phyloP scores from a whole-genome alignment of 768 basidiomycete genomes.

The Naematelia encephala region DNA sequence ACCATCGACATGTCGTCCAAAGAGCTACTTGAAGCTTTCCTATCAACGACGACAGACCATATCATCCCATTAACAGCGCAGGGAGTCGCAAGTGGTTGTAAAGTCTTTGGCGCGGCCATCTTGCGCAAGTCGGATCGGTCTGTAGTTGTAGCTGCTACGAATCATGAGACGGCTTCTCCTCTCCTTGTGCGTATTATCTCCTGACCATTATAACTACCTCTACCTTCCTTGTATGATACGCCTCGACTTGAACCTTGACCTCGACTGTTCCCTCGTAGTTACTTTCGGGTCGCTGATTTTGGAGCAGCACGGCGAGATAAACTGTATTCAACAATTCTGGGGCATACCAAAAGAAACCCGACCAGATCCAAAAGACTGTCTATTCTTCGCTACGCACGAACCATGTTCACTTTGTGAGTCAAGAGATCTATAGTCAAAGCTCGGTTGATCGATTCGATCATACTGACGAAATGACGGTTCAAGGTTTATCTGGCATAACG shows the following conservation, averaged over 20 bases:
- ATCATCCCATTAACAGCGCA: conserved; percentile 34
- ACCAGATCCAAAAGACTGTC: conserved; percentile 28
- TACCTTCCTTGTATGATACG: too few species aligned
- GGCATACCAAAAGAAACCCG: conserved; percentile 11
- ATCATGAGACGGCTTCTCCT: conserved; percentile 28
- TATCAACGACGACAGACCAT: conserved; percentile 15
- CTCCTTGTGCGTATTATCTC: conserved; percentile 35
- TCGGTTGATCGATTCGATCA: conserved; percentile 3
- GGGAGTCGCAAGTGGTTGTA: conserved; percentile 25
- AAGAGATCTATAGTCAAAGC: neutral
- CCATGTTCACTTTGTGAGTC: conserved; percentile 40
- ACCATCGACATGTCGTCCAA: conserved; percentile 1
- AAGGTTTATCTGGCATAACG: conserved; percentile 37
- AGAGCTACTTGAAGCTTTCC: conserved; percentile 22
- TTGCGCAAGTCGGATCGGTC: conserved; percentile 20
- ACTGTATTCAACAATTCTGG: conserved; percentile 37
- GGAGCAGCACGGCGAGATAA: conserved; percentile 38
- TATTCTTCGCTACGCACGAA: conserved; percentile 45
- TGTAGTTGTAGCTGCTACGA: conserved; percentile 32
- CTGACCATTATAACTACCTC: neutral
- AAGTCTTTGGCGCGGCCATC: conserved; percentile 44
- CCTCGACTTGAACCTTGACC: too few species aligned
- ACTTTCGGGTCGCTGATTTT: neutral
- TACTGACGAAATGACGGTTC: neutral
- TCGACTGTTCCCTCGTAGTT: too few species aligned